These are phyloP conservation scores for Candida buenavistaensis DNA, from an alignment of 1,139 yeast species.

Conservation along the genomic window DNA sequence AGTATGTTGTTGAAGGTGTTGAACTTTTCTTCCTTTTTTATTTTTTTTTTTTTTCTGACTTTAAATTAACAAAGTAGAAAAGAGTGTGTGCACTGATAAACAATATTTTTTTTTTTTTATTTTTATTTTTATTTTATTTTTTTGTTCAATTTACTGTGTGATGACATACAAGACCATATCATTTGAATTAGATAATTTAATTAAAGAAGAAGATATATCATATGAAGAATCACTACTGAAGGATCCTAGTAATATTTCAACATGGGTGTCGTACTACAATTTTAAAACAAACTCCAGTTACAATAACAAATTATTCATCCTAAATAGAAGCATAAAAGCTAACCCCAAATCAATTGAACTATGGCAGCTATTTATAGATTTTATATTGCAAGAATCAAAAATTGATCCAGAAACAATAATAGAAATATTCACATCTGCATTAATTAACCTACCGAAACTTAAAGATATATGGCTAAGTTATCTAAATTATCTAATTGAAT, in stretches of 20 bases:
- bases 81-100: too few relatives aligned
- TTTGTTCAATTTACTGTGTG: too few relatives aligned
- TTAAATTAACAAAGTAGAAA: background rate
- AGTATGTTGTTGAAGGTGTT: background rate
- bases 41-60: background rate
- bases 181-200: constrained; percentile 19
- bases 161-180: constrained; percentile 26
- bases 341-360: constrained; percentile 54
- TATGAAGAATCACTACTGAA: constrained; percentile 50
- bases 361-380: constrained; percentile 48
- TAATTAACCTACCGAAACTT: constrained; percentile 32
- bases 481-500: constrained; percentile 44
- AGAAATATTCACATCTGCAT: constrained; percentile 46
- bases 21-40: background rate
- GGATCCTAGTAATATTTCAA: constrained; percentile 40
- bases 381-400: constrained; percentile 41
- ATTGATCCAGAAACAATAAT: constrained; percentile 32
- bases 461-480: constrained; percentile 60
- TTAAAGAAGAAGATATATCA: constrained; percentile 35
- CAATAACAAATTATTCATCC: constrained; percentile 40
- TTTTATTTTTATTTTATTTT: too few relatives aligned
- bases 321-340: constrained; percentile 52
- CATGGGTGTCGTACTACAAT: constrained; percentile 58
- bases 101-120: too few relatives aligned
- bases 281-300: constrained; percentile 25